phyloP scores from a whole-genome alignment of 2,329 filamentous ascomycete species.

The Penicillium decumbens region DNA sequence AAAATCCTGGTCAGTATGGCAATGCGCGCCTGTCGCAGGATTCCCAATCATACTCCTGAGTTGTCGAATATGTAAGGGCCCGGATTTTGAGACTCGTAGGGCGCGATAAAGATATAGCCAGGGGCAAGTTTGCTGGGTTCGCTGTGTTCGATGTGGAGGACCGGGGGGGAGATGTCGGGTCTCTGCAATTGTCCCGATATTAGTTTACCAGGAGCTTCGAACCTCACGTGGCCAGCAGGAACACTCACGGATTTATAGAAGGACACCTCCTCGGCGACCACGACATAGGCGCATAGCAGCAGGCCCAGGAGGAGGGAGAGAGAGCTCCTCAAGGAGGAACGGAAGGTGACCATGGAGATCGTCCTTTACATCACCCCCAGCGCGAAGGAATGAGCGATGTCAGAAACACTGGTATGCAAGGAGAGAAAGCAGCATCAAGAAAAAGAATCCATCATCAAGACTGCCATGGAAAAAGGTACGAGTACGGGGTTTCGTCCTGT shows the following conservation, averaged over 20 bases:
- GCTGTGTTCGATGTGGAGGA: conserved; percentile 30
- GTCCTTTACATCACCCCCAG: conserved; percentile 23
- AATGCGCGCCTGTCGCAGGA: neutral
- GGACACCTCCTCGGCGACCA: conserved; percentile 28
- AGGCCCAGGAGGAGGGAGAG: conserved; percentile 15
- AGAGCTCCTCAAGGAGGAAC: conserved; percentile 11
- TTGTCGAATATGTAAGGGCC: conserved; percentile 52
- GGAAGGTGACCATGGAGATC: conserved; percentile 23
- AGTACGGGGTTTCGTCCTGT: neutral
- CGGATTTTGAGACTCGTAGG: conserved; percentile 47
- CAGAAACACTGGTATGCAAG: conserved; percentile 2
- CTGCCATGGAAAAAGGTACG: conserved; percentile 5
- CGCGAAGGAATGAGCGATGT: neutral
- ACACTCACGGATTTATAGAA: conserved; percentile 37
- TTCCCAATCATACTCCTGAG: conserved; percentile 36
- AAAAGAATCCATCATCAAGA: neutral
- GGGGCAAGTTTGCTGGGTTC: conserved; percentile 36
- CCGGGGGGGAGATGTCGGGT: conserved; percentile 39
- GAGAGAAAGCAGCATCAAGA: conserved; percentile 1
- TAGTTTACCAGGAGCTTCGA: neutral
- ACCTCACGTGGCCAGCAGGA: neutral
- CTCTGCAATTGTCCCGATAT: conserved; percentile 21
- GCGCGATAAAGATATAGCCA: conserved; percentile 50
- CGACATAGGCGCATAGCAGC: conserved; percentile 17
- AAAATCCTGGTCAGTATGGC: conserved; percentile 10